Evolutionary conservation across 805 yeast species (phyloP).

Genomic region (Candida caryicola): DNA sequence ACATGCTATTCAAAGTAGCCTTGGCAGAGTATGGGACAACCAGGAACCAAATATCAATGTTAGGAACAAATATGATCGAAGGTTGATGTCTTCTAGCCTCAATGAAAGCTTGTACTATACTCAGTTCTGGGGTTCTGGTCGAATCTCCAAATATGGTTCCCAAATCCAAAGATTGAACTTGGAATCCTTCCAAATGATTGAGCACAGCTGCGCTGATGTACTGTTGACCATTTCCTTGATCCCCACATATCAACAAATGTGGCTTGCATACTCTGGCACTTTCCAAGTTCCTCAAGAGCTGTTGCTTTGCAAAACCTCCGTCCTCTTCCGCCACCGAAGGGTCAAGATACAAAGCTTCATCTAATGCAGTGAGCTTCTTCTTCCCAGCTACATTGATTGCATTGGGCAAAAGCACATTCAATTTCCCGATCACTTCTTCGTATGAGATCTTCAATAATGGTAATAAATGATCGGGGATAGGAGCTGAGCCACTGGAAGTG

Average conservation of each 20-base stretch:
- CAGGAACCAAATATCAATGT: conserved; percentile 70
- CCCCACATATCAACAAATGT: conserved; percentile 69
- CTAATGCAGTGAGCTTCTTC: conserved; percentile 55
- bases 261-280: conserved; percentile 77
- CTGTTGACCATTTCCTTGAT: conserved; percentile 80
- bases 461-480: conserved; percentile 69
- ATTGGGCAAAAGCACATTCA: conserved; percentile 61
- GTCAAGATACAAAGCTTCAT: conserved; percentile 66
- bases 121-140: conserved; percentile 76
- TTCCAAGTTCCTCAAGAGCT: conserved; percentile 49
- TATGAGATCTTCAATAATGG: conserved; percentile 61
- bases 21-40: conserved; percentile 68
- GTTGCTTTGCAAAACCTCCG: conserved; percentile 68
- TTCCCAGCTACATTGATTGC: conserved; percentile 30
- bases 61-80: conserved; percentile 78
- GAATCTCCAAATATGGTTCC: conserved; percentile 75
- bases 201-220: conserved; percentile 80
- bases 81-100: conserved; percentile 92
- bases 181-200: conserved; percentile 82
- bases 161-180: conserved; percentile 81
- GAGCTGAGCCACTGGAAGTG: conserved; percentile 66
- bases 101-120: conserved; percentile 75
- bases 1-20: conserved; percentile 66
- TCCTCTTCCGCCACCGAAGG: conserved; percentile 54
- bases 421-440: conserved; percentile 40